These are phyloP conservation scores for Chaetomiaceae sp. DNA, from an alignment of 2,329 filamentous ascomycete genomes.

Conservation along the genomic window DNA sequence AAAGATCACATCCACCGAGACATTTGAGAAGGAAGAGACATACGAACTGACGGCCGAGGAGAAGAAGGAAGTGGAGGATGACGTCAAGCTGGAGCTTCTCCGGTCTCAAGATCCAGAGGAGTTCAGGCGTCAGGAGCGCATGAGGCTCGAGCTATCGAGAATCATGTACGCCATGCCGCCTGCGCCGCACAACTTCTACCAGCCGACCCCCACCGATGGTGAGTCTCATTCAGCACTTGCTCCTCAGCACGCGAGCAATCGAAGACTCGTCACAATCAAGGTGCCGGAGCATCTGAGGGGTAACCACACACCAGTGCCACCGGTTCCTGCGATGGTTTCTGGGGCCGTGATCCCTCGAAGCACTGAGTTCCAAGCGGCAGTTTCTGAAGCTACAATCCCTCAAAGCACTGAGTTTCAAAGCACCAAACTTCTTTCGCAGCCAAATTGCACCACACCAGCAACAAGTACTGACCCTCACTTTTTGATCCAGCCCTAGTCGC, in stretches of 20 bases:
- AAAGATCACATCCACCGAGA: conserved; percentile 62
- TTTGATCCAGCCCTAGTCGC: conserved; percentile 5
- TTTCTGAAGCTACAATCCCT: too few species aligned
- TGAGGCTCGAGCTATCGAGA: conserved; percentile 2
- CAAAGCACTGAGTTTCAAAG: background rate
- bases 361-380: too few species aligned
- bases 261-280: conserved; percentile 17
- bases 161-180: background rate
- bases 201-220: conserved; percentile 9
- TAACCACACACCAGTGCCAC: background rate
- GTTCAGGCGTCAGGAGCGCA: conserved; percentile 15
- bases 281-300: conserved; percentile 21
- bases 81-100: conserved; percentile 29
- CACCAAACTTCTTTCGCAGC: background rate
- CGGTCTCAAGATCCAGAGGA: conserved; percentile 21
- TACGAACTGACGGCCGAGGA: conserved; percentile 61
- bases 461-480: conserved; percentile 4
- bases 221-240: conserved; percentile 13
- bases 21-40: conserved; percentile 65
- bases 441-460: background rate
- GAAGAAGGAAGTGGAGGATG: conserved; percentile 45
- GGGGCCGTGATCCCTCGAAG: too few species aligned
- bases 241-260: background rate
- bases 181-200: background rate
- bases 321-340: background rate